Conservation (phyloP, 164 flowering plant species). For the Pachysandra terminalis region DNA sequence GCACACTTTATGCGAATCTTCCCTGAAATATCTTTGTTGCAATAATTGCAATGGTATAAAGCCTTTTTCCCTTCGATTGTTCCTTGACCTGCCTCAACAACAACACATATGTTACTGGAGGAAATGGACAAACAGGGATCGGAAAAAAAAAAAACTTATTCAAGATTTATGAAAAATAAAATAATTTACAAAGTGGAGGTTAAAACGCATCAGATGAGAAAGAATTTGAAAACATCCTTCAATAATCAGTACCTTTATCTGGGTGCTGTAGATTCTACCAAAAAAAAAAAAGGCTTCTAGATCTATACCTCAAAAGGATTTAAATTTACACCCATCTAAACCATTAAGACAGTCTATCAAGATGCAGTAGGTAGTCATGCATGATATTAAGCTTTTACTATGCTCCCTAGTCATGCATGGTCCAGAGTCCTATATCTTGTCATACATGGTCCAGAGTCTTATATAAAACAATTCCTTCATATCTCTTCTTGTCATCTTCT, state of each 20-base stretch:
- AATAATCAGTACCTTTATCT: no score
- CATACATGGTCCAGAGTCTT: no score
- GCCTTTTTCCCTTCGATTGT: conserved; percentile 62
- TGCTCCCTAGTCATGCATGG: no score
- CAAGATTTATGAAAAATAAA: neutral
- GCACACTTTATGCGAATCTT: conserved; percentile 72
- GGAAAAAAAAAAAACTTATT: neutral
- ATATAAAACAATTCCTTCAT: neutral
- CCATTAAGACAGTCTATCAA: no score
- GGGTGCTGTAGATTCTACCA: no score
- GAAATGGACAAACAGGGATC: neutral
- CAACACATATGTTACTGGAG: neutral
- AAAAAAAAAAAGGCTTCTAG: no score
- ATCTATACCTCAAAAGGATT: no score
- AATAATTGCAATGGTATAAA: conserved; percentile 75
- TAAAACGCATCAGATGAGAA: no score
- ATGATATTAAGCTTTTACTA: no score
- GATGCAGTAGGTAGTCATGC: no score
- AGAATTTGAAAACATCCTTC: no score
- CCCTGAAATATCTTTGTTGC: conserved; percentile 79
- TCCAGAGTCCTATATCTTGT: neutral
- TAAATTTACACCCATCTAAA: no score
- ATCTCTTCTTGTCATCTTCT: neutral
- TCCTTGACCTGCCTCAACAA: conserved; percentile 48
- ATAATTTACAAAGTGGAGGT: neutral